Evolutionary conservation across 768 basidiomycete genomes (phyloP).

Genomic region (Kwoniella europaea): DNA sequence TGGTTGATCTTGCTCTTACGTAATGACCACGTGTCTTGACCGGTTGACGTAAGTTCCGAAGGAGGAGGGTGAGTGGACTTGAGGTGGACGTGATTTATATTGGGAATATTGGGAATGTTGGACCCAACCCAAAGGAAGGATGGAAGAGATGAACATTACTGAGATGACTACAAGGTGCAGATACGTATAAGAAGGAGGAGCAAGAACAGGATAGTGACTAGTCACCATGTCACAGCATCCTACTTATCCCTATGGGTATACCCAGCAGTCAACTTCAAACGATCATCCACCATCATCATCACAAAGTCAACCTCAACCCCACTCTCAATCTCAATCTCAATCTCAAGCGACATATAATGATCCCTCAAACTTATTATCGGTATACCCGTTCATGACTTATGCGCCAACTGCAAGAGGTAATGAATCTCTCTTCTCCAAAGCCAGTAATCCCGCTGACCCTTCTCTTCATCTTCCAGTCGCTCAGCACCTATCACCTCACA

Average conservation of each 20-base stretch:
- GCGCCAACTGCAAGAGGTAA: slow-evolving; percentile 52
- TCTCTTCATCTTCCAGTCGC: slow-evolving; percentile 32
- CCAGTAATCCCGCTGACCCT: neutral
- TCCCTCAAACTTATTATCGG: slow-evolving; percentile 40
- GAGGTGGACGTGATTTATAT: slow-evolving; percentile 5
- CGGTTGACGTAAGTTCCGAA: slow-evolving; percentile 12
- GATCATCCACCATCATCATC: neutral
- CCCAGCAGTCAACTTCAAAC: neutral
- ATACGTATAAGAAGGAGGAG: neutral
- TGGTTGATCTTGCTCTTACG: neutral
- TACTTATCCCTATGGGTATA: slow-evolving; percentile 4
- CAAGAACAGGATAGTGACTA: neutral
- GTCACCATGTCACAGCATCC: slow-evolving; percentile 10
- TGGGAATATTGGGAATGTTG: neutral
- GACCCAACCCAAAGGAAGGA: slow-evolving; percentile 3
- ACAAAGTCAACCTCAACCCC: neutral
- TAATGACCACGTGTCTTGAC: neutral
- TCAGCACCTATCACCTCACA: slow-evolving; percentile 43
- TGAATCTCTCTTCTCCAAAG: slow-evolving; percentile 6
- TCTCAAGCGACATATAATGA: slow-evolving; percentile 23
- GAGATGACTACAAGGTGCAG: neutral
- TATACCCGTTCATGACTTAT: slow-evolving; percentile 52
- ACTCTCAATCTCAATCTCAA: slow-evolving; percentile 5
- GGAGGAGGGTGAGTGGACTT: neutral
- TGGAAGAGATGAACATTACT: neutral